A percentile compares a stretch with the other conserved stretches of the same genome.
These are phyloP conservation scores for Carex sylvatica DNA, from an alignment of 202 grass and related monocot genomes.

Conservation along the genomic window DNA sequence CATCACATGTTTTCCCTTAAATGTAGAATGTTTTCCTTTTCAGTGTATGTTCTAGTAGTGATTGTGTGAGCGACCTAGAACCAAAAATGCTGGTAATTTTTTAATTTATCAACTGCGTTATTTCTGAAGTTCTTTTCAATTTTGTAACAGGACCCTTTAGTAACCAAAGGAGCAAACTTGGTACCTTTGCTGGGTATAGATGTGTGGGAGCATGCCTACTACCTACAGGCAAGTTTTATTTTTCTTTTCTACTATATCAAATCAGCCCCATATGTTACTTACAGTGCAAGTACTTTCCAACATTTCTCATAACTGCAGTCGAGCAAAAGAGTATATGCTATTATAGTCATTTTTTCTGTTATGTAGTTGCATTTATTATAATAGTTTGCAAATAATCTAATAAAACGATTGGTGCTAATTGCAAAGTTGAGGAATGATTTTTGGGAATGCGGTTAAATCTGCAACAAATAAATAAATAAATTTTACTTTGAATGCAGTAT, in stretches of 20 bases:
- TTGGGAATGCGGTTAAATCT: background rate
- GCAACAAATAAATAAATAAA: background rate
- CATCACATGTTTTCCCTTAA: background rate
- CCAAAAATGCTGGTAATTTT: background rate
- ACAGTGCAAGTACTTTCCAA: background rate
- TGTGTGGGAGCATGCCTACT: constrained; percentile 99
- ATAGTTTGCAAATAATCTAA: background rate
- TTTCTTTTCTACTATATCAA: background rate
- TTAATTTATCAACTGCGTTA: background rate
- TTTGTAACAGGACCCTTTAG: constrained; percentile 61
- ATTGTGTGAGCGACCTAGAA: background rate
- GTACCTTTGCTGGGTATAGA: constrained; percentile 90
- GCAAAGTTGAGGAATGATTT: background rate
- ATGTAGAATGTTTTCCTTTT: background rate
- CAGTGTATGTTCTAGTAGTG: background rate
- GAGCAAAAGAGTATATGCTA: background rate
- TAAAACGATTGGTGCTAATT: background rate
- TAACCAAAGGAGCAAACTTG: constrained; percentile 77
- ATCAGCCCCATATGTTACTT: background rate
- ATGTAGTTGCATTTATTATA: background rate
- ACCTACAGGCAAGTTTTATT: constrained; percentile 67
- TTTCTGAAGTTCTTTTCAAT: background rate
- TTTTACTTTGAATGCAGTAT: constrained; percentile 61
- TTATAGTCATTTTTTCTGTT: background rate
- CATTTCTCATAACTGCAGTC: background rate